phyloP scores from a whole-genome alignment of 2,329 filamentous ascomycete genomes.

The Epichloe bromicola region DNA sequence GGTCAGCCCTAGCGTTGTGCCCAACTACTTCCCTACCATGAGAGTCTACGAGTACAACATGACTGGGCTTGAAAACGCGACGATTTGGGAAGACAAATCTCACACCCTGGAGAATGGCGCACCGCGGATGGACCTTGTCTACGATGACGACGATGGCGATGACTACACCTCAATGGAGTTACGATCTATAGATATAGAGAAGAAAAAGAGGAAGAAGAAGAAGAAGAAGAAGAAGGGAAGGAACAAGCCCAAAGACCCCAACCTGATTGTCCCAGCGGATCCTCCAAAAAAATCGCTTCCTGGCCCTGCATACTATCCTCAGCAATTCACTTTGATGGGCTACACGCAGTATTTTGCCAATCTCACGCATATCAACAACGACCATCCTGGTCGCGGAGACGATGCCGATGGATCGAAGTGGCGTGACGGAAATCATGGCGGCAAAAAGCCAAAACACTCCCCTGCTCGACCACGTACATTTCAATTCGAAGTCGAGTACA shows the following conservation, averaged over 20 bases:
- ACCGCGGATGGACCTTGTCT: background rate
- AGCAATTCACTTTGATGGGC: slow-evolving; percentile 63
- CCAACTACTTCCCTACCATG: slow-evolving; percentile 81
- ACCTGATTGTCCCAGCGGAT: slow-evolving; percentile 52
- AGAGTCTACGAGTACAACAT: slow-evolving; percentile 95
- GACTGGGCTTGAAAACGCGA: slow-evolving; percentile 51
- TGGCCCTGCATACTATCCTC: slow-evolving; percentile 81
- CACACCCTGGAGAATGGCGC: slow-evolving; percentile 2
- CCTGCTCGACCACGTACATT: slow-evolving; percentile 52
- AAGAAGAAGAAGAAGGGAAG: slow-evolving; percentile 32
- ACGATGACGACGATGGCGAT: slow-evolving; percentile 8
- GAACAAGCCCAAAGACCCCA: slow-evolving; percentile 43
- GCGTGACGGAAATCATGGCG: slow-evolving; percentile 50
- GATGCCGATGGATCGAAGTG: slow-evolving; percentile 31
- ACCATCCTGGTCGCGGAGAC: slow-evolving; percentile 22
- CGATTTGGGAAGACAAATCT: slow-evolving; percentile 31
- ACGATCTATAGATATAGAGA: slow-evolving; percentile 13
- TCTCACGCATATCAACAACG: slow-evolving; percentile 77
- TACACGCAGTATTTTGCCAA: slow-evolving; percentile 93
- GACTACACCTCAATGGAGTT: slow-evolving; percentile 16
- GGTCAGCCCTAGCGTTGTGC: slow-evolving; percentile 77
- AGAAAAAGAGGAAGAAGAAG: slow-evolving; percentile 21
- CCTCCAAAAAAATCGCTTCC: slow-evolving; percentile 62
- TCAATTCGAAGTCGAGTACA: slow-evolving; percentile 72
- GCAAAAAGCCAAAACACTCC: slow-evolving; percentile 37